Conservation (phyloP, 2,329 filamentous ascomycete genomes). For the Fusarium udum region DNA sequence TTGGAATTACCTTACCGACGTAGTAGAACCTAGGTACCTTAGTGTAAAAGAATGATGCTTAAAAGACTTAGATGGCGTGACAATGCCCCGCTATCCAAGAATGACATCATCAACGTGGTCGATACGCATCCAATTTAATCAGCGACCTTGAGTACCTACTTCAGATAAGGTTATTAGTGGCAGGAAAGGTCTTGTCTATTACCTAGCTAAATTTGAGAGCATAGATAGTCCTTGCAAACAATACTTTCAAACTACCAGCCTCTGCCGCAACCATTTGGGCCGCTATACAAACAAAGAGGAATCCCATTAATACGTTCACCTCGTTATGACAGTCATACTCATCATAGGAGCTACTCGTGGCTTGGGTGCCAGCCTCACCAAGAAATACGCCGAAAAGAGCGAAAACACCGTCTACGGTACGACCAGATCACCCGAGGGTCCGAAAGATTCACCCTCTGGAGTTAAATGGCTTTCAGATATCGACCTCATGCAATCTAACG, state of each 20-base stretch:
- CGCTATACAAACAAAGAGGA: background rate
- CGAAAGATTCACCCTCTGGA: slow-evolving; percentile 53
- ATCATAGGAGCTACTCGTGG: slow-evolving; percentile 76
- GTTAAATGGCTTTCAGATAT: slow-evolving; percentile 68
- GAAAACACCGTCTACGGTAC: slow-evolving; percentile 67
- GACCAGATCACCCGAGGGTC: slow-evolving; percentile 58
- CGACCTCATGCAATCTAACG: slow-evolving; percentile 61
- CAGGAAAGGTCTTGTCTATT: background rate
- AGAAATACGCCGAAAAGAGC: slow-evolving; percentile 62
- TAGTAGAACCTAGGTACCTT: background rate
- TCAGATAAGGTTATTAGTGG: background rate
- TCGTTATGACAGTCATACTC: slow-evolving; percentile 61
- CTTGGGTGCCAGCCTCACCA: slow-evolving; percentile 69
- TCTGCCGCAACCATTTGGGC: background rate
- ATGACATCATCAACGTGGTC: background rate
- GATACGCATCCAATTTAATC: background rate
- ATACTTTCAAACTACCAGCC: background rate
- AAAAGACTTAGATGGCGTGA: background rate
- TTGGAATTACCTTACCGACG: background rate
- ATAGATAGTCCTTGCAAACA: background rate
- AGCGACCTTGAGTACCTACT: background rate
- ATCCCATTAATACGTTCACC: background rate
- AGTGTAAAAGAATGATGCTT: background rate
- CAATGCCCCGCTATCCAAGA: background rate
- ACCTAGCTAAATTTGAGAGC: background rate